Conservation (phyloP, 1,139 yeast species). For the Scheffersomyces segobiensis region DNA sequence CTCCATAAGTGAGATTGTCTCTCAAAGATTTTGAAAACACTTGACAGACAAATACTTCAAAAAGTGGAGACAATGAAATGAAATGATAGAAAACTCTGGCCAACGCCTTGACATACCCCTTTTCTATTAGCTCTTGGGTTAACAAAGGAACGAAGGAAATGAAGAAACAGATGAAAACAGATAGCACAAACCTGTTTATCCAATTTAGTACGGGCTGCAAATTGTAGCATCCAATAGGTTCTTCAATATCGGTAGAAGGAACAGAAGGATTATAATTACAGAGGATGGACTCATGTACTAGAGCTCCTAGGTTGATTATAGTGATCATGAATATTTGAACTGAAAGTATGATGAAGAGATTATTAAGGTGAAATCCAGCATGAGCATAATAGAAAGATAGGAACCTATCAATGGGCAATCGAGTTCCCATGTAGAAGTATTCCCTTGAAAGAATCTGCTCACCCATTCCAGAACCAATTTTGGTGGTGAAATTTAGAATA, state of each 20-base stretch:
- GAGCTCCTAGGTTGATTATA: slow-evolving; percentile 65
- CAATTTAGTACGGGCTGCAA: slow-evolving; percentile 74
- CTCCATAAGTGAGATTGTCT: slow-evolving; percentile 74
- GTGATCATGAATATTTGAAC: slow-evolving; percentile 70
- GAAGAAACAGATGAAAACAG: slow-evolving; percentile 81
- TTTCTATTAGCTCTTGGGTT: slow-evolving; percentile 77
- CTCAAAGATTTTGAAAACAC: slow-evolving; percentile 72
- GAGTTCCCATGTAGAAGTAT: slow-evolving; percentile 78
- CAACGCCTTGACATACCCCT: slow-evolving; percentile 67
- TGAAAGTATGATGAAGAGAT: slow-evolving; percentile 74
- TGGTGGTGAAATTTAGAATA: slow-evolving; percentile 79
- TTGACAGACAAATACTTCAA: slow-evolving; percentile 87
- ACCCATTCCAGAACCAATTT: slow-evolving; percentile 96
- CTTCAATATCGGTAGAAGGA: slow-evolving; percentile 60
- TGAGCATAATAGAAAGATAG: slow-evolving; percentile 88
- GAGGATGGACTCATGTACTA: slow-evolving; percentile 57
- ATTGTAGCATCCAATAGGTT: slow-evolving; percentile 75
- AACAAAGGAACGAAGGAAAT: slow-evolving; percentile 79
- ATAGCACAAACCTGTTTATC: slow-evolving; percentile 78
- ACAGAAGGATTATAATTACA: slow-evolving; percentile 56
- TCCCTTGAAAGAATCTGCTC: slow-evolving; percentile 86
- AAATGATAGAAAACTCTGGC: slow-evolving; percentile 64
- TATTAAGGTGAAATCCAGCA: slow-evolving; percentile 87
- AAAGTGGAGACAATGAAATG: slow-evolving; percentile 73
- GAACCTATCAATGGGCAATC: slow-evolving; percentile 75